These are phyloP conservation scores for Cnidoscolus chayamansa DNA, from an alignment of 441 rosid species.

Conservation along the genomic window DNA sequence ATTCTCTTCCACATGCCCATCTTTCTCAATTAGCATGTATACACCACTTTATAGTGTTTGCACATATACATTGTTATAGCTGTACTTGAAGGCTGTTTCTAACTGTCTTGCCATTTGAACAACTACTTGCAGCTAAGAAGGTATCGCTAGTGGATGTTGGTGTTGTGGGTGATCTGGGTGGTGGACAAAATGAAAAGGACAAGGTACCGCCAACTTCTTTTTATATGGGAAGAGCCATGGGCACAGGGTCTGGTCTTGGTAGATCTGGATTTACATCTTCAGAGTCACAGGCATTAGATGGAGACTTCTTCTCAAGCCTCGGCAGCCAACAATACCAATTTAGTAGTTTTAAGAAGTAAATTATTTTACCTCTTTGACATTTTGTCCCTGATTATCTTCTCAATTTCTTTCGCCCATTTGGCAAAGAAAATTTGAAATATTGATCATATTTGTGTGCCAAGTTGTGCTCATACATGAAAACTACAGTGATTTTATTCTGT, in stretches of 20 bases:
- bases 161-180: constrained; percentile 58
- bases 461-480: constrained; percentile 15
- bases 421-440: constrained; percentile 1
- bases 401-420: constrained; percentile 25
- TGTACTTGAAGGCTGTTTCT: constrained; percentile 3
- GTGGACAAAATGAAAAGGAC: constrained; percentile 53
- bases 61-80: background rate
- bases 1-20: background rate
- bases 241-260: constrained; percentile 73
- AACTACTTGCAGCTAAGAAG: constrained; percentile 76
- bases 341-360: constrained; percentile 60
- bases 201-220: constrained; percentile 57
- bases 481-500: constrained; percentile 8
- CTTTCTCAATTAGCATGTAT: background rate
- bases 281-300: constrained; percentile 43
- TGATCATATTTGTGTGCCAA: constrained; percentile 19
- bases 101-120: constrained; percentile 14
- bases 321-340: constrained; percentile 59
- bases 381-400: constrained; percentile 7
- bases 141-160: constrained; percentile 85
- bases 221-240: constrained; percentile 90
- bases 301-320: constrained; percentile 68
- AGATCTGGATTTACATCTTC: constrained; percentile 47
- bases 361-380: constrained; percentile 3
- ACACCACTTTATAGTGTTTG: background rate